Base-by-base conservation (phyloP, 345 rosid genomes). In the Gossypium arboreum region DNA sequence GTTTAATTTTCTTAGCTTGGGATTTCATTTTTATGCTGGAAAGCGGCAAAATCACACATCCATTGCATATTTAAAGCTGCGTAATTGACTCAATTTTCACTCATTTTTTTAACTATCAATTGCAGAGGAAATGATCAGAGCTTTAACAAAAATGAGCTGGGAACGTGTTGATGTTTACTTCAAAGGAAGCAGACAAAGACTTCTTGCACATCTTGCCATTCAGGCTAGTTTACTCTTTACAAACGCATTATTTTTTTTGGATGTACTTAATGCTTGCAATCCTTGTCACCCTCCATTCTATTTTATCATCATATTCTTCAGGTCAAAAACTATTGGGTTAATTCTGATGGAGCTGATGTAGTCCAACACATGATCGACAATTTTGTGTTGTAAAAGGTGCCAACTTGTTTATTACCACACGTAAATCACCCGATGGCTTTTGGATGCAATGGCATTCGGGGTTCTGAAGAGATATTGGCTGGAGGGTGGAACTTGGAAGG, bases 341-440 rank as follows among this genome's bases (percentile, higher is more conserved):
- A 89, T 78, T 88, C 94, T 12, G 91, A 87, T n/a, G 97, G 97
- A 57, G 90, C 86, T 17, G 97, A 89, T 73, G 97, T 94, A 74
- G 63, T 94, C 76, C 88, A 85, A 80, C 96, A 92, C 79, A 87
- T 94, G 92, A 78, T 90, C 29, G 97, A 94, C 86, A 85, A 83
- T 76, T 89, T 92, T 79, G 74, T 73, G 52, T 66, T 86, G 17
- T 90, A 79, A 79, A 56, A 12, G 71, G 11, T 12, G 57, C 41
- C 66, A 11, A 8, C n/a, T 44, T 15, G 7, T 29, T 27, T 17
- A 47, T 51, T 15, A n/a, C 29, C 17, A 57, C 12, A 20, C n/a
- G 27, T 27, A 11, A 45, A 10, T 72, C 47, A 60, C 45, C 45
- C 20, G 25, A 48, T 63, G 24, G 68, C 48, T 45, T 45, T 12